Evolutionary conservation across 2,329 filamentous ascomycete species (phyloP).

Genomic region (Tolypocladium ovalisporum): DNA sequence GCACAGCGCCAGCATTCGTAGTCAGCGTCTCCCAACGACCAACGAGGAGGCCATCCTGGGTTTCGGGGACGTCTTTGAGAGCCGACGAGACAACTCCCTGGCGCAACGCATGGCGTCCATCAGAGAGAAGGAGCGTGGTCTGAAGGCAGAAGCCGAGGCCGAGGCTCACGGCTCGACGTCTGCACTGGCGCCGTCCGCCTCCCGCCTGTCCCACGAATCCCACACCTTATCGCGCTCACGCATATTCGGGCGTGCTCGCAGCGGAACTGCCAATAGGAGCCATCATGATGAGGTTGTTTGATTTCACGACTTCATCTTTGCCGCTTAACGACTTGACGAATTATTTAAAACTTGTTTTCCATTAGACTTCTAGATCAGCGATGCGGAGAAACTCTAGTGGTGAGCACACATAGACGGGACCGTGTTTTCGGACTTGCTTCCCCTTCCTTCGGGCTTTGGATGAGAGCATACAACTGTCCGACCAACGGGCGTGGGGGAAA

Average conservation of each 20-base stretch:
- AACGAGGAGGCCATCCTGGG: conserved; percentile 24
- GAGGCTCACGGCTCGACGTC: conserved; percentile 16
- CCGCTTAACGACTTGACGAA: background rate
- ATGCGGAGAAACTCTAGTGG: background rate
- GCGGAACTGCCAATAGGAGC: conserved; percentile 13
- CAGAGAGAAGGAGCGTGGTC: conserved; percentile 23
- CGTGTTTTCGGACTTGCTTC: background rate
- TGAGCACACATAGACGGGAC: background rate
- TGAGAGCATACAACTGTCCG: background rate
- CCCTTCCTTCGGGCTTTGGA: background rate
- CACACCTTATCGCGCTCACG: conserved; percentile 15
- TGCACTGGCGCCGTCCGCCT: conserved; percentile 11
- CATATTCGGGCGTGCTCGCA: conserved; percentile 17
- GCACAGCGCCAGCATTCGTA: conserved; percentile 6
- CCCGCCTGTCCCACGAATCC: conserved; percentile 9
- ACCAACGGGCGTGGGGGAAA: background rate
- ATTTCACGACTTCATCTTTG: background rate
- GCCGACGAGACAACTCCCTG: conserved; percentile 23
- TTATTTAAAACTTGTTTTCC: background rate
- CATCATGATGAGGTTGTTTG: conserved; percentile 16
- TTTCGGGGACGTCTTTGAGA: conserved; percentile 35
- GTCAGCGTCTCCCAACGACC: conserved; percentile 9
- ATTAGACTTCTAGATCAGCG: no score
- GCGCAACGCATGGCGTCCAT: conserved; percentile 26
- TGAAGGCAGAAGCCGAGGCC: conserved; percentile 14